Evolutionary conservation across 2,329 filamentous ascomycete species (phyloP).

Genomic region (Nemania sp.): DNA sequence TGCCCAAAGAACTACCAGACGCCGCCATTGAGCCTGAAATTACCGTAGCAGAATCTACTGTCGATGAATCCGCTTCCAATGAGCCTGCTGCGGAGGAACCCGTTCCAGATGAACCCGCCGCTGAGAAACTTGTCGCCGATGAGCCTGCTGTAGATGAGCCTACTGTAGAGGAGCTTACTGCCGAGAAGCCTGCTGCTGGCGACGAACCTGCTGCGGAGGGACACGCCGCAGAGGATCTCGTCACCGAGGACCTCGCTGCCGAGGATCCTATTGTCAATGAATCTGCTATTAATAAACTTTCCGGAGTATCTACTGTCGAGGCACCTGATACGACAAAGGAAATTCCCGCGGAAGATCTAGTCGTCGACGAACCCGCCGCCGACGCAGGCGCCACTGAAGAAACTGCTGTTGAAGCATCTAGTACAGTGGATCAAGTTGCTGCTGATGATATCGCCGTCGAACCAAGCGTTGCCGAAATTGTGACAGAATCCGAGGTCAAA

Average conservation of each 20-base stretch:
- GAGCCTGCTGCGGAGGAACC: background rate
- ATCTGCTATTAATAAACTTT: background rate
- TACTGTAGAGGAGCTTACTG: background rate
- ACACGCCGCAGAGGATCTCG: background rate
- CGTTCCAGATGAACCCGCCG: background rate
- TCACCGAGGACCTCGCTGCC: no score
- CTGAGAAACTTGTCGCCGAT: background rate
- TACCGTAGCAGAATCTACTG: background rate
- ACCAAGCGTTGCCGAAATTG: background rate
- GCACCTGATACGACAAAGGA: background rate
- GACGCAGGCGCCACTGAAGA: no score
- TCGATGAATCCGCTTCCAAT: background rate
- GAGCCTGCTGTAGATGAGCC: background rate
- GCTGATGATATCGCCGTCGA: no score
- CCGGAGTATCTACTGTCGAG: background rate
- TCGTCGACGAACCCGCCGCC: constrained; percentile 1
- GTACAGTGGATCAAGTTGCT: no score
- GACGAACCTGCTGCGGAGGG: background rate
- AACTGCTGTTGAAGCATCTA: no score
- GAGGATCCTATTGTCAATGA: background rate
- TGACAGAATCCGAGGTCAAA: background rate
- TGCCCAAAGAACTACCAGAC: background rate
- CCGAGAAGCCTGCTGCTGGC: background rate
- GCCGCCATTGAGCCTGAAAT: background rate
- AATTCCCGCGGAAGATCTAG: background rate